Conservation (phyloP, 257 asterid genomes). For the Mitragyna speciosa region DNA sequence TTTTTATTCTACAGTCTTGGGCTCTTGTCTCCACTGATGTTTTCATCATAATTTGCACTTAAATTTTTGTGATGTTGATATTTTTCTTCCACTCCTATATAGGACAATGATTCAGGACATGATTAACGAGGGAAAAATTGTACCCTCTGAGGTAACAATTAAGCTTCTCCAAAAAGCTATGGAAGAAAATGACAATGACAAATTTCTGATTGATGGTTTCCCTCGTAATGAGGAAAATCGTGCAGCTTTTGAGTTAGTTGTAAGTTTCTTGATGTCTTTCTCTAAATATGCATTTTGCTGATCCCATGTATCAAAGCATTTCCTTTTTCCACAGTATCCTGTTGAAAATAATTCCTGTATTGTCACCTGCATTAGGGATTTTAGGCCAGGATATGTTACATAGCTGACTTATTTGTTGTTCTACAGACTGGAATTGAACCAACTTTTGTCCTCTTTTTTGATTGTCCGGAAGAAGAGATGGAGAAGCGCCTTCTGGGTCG, state of each 20-base stretch:
- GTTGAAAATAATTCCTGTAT: neutral
- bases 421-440: constrained; percentile 82
- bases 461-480: constrained; percentile 51
- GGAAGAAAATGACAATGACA: constrained; percentile 64
- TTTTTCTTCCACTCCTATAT: constrained; percentile 10
- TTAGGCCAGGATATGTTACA: neutral
- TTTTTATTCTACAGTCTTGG: neutral
- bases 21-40: neutral
- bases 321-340: neutral
- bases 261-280: constrained; percentile 33
- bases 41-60: neutral
- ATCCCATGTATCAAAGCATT: neutral
- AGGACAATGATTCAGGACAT: constrained; percentile 82
- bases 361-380: neutral
- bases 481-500: constrained; percentile 46
- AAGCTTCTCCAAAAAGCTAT: constrained; percentile 78
- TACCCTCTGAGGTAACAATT: constrained; percentile 87
- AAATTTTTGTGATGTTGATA: neutral
- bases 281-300: neutral
- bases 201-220: constrained; percentile 94
- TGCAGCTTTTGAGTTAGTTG: constrained; percentile 77
- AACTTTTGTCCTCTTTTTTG: constrained; percentile 52
- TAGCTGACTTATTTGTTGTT: neutral
- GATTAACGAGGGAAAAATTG: constrained; percentile 89
- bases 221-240: constrained; percentile 97